Percentiles rank a stretch among this genome's conserved stretches.
phyloP scores from a whole-genome alignment of 208 protist species.

The Trypanosoma cruzi region DNA sequence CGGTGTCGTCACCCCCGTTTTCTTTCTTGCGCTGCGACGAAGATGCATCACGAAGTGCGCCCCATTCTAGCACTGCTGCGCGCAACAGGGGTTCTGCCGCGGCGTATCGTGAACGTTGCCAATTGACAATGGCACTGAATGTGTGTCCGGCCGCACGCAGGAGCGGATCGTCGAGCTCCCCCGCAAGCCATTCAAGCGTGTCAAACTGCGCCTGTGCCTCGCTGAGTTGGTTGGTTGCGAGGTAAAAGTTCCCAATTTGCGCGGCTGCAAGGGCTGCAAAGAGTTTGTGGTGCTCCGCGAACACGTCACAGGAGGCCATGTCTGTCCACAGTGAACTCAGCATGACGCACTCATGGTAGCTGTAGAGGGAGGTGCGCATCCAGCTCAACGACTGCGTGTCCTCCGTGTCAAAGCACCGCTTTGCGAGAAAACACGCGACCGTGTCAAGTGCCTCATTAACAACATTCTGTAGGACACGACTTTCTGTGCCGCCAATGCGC shows the following conservation, averaged over 20 bases:
- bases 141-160: constrained; percentile 73
- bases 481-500: constrained; percentile 55
- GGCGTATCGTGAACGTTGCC: constrained; percentile 76
- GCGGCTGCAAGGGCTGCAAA: constrained; percentile 60
- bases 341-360: constrained; percentile 86
- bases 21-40: background rate
- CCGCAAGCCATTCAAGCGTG: constrained; percentile 37
- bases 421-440: constrained; percentile 67
- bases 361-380: constrained; percentile 69
- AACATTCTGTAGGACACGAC: constrained; percentile 40
- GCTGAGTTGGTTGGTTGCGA: constrained; percentile 77
- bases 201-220: constrained; percentile 74
- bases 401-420: constrained; percentile 62
- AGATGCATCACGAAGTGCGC: constrained; percentile 26
- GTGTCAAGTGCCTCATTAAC: constrained; percentile 60
- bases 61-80: constrained; percentile 56
- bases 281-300: constrained; percentile 60
- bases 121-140: constrained; percentile 72
- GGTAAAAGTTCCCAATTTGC: constrained; percentile 86
- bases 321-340: constrained; percentile 84
- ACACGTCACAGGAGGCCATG: constrained; percentile 52
- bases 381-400: constrained; percentile 44
- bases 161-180: constrained; percentile 36
- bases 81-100: constrained; percentile 71
- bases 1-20: background rate